Conservation (phyloP, 306 rosid species). For the Vicia villosa region DNA sequence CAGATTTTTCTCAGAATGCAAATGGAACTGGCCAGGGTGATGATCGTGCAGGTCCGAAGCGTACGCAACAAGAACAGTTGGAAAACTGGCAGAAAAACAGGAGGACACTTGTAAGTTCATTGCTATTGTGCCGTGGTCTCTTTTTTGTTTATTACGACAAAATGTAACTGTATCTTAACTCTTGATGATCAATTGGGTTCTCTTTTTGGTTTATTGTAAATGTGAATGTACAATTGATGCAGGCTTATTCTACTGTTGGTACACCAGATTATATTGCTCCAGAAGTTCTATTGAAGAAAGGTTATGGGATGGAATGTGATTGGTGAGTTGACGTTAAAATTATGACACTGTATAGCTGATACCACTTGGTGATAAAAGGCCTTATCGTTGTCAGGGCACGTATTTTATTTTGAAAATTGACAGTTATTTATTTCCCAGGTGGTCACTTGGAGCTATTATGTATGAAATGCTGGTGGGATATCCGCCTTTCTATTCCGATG, state of each 20-base stretch:
- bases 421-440: constrained; percentile 53
- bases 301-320: constrained; percentile 97
- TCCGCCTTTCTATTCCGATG: constrained; percentile 98
- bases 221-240: constrained; percentile 38
- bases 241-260: constrained; percentile 99
- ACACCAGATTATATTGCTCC: constrained; percentile 99
- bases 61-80: constrained; percentile 93
- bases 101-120: constrained; percentile 79
- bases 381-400: neutral
- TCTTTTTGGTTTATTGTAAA: neutral
- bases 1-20: constrained; percentile 56
- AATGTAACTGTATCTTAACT: constrained; percentile 5
- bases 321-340: constrained; percentile 58
- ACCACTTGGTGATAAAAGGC: neutral
- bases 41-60: constrained; percentile 60
- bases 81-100: constrained; percentile 96
- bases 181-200: constrained; percentile 5
- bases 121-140: neutral
- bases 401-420: constrained; percentile 17
- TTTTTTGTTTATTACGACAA: neutral
- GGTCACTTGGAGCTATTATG: constrained; percentile 99
- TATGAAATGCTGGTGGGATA: constrained; percentile 98
- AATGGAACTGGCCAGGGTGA: constrained; percentile 63
- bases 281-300: constrained; percentile 94
- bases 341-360: neutral